Evolutionary conservation across 768 basidiomycete species (phyloP).

Genomic region (Agaricus blazei): DNA sequence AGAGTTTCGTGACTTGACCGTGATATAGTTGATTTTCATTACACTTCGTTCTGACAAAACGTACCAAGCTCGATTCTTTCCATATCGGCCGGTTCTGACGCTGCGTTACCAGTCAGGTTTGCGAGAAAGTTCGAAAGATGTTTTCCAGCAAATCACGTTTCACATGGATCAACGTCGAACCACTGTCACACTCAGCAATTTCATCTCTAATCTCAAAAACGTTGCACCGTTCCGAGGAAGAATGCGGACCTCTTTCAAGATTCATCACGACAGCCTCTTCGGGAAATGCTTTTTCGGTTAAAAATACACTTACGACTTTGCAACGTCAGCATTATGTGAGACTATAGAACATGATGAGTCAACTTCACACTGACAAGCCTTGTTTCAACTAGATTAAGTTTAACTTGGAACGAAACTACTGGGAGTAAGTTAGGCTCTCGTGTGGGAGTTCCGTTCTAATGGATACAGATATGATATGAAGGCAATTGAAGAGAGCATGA

Average conservation of each 20-base stretch:
- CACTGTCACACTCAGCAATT: conserved; percentile 51
- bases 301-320: conserved; percentile 58
- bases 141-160: conserved; percentile 52
- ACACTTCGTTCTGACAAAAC: conserved; percentile 53
- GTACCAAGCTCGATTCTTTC: conserved; percentile 23
- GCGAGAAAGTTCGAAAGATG: conserved; percentile 50
- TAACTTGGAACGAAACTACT: conserved; percentile 58
- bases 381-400: conserved; percentile 47
- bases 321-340: conserved; percentile 60
- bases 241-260: conserved; percentile 46
- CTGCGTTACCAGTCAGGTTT: conserved; percentile 28
- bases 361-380: neutral
- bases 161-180: conserved; percentile 66
- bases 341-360: conserved; percentile 4
- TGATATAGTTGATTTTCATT: conserved; percentile 53
- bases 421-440: conserved; percentile 44
- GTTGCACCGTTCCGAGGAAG: conserved; percentile 53
- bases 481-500: conserved; percentile 50
- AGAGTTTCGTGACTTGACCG: neutral
- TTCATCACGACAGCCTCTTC: conserved; percentile 54
- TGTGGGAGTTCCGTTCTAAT: neutral
- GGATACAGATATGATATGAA: conserved; percentile 46
- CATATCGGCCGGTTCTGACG: neutral
- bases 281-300: conserved; percentile 68
- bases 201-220: conserved; percentile 58